These are phyloP conservation scores for Metschnikowia lochheadii DNA, from an alignment of 805 yeast species.

Conservation along the genomic window DNA sequence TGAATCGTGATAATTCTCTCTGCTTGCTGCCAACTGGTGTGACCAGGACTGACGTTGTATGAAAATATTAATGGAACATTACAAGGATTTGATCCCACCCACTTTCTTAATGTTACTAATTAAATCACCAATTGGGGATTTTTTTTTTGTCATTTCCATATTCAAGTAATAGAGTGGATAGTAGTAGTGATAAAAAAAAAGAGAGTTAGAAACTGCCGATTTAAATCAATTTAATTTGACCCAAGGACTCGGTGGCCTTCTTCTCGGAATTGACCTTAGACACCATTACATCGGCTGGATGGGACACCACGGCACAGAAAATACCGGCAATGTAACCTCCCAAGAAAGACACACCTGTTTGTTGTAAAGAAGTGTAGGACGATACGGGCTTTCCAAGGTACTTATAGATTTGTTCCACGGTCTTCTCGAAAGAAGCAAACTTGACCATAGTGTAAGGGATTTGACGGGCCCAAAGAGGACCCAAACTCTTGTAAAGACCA, in stretches of 20 bases:
- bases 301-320: constrained; percentile 91
- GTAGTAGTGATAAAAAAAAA: too few species aligned
- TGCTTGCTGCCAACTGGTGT: too few species aligned
- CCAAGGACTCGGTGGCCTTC: constrained; percentile 59
- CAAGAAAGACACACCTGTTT: constrained; percentile 90
- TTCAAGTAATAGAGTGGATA: too few species aligned
- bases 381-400: constrained; percentile 68
- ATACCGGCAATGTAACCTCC: constrained; percentile 99
- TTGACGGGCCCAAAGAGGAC: constrained; percentile 94
- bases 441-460: constrained; percentile 98
- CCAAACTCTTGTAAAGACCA: constrained; percentile 82
- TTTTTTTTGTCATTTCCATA: too few species aligned
- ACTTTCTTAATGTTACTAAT: too few species aligned
- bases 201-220: too few species aligned
- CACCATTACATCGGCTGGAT: constrained; percentile 99
- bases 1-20: too few species aligned
- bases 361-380: constrained; percentile 68
- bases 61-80: too few species aligned
- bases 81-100: too few species aligned
- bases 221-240: too few species aligned
- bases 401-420: constrained; percentile 75
- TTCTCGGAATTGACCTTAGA: constrained; percentile 81
- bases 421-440: constrained; percentile 90
- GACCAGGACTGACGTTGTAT: too few species aligned
- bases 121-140: too few species aligned